phyloP scores from a whole-genome alignment of 106 monocot species.

The Chionographis japonica region DNA sequence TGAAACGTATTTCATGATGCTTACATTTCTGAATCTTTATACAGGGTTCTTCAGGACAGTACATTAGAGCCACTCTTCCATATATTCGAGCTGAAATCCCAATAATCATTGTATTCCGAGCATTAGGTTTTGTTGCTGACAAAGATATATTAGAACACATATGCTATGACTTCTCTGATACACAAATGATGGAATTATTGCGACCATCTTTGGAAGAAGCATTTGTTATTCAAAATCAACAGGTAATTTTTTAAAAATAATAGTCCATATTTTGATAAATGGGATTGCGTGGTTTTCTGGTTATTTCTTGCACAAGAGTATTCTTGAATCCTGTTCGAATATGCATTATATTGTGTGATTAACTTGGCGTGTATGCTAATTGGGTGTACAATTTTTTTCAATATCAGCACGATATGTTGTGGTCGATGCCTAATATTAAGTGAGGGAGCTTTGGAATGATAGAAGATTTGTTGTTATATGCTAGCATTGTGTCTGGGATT shows the following conservation, averaged over 20 bases:
- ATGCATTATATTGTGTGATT: too few relatives aligned
- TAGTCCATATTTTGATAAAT: too few relatives aligned
- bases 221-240: constrained; percentile 99
- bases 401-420: too few relatives aligned
- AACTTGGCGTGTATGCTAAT: too few relatives aligned
- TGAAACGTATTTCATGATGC: not conserved
- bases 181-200: constrained; percentile 97
- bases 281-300: too few relatives aligned
- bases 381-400: too few relatives aligned
- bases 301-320: too few relatives aligned
- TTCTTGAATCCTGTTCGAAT: too few relatives aligned
- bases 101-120: constrained; percentile 95
- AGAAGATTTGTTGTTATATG: too few relatives aligned
- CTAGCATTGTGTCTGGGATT: too few relatives aligned
- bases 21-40: not conserved
- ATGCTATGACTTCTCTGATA: constrained; percentile 97
- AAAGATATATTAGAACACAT: constrained; percentile 97
- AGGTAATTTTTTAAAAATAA: constrained; percentile 36
- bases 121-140: constrained; percentile 98
- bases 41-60: constrained; percentile 96
- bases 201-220: constrained; percentile 96
- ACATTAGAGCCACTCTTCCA: constrained; percentile 94
- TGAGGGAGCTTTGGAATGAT: too few relatives aligned
- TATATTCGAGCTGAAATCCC: constrained; percentile 93
- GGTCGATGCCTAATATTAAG: too few relatives aligned